phyloP scores from a whole-genome alignment of 2,329 filamentous ascomycete species.

The Oidium heveae region DNA sequence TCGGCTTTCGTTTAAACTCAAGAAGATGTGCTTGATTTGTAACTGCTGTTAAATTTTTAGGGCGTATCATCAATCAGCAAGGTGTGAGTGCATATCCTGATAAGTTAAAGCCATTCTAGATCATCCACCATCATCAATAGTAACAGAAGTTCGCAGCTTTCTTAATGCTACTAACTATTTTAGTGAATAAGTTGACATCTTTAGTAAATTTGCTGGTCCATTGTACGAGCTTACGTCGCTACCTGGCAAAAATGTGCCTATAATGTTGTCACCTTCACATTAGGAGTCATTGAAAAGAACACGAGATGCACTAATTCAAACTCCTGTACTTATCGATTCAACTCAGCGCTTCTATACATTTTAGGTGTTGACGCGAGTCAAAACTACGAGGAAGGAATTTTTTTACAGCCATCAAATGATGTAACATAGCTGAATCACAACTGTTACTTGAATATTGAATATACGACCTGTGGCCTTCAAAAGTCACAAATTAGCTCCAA shows the following conservation, averaged over 20 bases:
- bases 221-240: neutral
- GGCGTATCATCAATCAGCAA: neutral
- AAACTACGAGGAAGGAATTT: neutral
- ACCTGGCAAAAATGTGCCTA: neutral
- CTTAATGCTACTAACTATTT: neutral
- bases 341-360: neutral
- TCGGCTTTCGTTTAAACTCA: neutral
- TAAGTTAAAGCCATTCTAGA: neutral
- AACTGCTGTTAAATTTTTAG: neutral
- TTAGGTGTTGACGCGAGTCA: neutral
- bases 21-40: conserved; percentile 1
- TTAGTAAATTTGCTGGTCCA: neutral
- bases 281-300: neutral
- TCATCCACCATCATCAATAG: neutral
- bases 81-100: neutral
- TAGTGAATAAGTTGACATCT: neutral
- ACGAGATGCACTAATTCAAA: neutral
- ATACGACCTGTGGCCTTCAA: neutral
- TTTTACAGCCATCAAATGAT: neutral
- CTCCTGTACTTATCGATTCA: neutral
- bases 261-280: neutral
- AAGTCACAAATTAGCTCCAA: neutral
- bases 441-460: neutral
- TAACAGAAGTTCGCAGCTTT: neutral
- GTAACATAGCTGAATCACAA: neutral